Conservation (phyloP, 2,329 filamentous ascomycete species). For the Phoma herbarum region DNA sequence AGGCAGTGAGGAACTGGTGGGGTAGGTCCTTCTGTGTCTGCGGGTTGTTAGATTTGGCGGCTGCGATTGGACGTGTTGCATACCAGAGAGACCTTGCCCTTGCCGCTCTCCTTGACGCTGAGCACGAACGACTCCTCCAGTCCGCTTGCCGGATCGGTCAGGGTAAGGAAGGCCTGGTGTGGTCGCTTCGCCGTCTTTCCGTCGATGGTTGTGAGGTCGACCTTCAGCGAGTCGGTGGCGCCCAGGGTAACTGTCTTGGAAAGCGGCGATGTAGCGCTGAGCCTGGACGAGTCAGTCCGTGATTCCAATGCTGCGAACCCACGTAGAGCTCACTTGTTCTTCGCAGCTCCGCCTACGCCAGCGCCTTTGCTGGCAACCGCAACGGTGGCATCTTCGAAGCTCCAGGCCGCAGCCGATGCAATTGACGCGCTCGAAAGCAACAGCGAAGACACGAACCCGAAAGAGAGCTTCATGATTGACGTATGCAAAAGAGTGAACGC, state of each 20-base stretch:
- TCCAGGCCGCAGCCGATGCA: slow-evolving; percentile 66
- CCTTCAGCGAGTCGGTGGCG: slow-evolving; percentile 76
- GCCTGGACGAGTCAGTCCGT: slow-evolving; percentile 39
- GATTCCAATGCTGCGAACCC: slow-evolving; percentile 15
- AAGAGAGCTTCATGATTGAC: slow-evolving; percentile 54
- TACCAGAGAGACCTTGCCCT: slow-evolving; percentile 86
- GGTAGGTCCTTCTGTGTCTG: slow-evolving; percentile 92
- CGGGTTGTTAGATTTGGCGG: slow-evolving; percentile 35
- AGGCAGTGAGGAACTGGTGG: slow-evolving; percentile 75
- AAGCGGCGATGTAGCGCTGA: slow-evolving; percentile 64
- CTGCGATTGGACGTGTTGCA: slow-evolving; percentile 41
- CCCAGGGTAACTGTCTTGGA: slow-evolving; percentile 71
- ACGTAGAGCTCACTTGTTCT: slow-evolving; percentile 69
- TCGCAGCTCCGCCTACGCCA: slow-evolving; percentile 60
- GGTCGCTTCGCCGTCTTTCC: slow-evolving; percentile 80
- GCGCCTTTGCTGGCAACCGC: slow-evolving; percentile 69
- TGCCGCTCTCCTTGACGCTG: slow-evolving; percentile 84
- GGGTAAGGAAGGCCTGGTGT: slow-evolving; percentile 90
- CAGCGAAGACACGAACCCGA: slow-evolving; percentile 54
- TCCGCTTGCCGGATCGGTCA: slow-evolving; percentile 77
- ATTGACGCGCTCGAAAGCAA: slow-evolving; percentile 53
- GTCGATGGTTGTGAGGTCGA: slow-evolving; percentile 82
- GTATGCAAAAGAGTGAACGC: slow-evolving; percentile 37
- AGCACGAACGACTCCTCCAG: slow-evolving; percentile 89
- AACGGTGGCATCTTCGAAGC: slow-evolving; percentile 76